These are phyloP conservation scores for Solanum hybrid DNA, from an alignment of 305 asterid species.

Conservation along the genomic window DNA sequence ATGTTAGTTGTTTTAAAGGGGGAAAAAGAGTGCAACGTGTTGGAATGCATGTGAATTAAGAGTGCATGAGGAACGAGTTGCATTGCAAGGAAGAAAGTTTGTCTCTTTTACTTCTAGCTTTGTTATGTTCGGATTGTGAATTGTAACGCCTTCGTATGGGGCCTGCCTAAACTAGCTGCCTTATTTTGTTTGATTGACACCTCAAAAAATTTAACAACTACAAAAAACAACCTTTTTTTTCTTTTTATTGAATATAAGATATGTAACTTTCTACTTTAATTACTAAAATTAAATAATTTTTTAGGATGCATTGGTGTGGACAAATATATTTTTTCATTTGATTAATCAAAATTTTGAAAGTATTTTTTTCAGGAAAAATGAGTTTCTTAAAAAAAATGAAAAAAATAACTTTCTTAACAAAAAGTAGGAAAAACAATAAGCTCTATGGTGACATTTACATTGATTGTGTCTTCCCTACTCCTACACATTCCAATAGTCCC, in stretches of 20 bases:
- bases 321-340: too few relatives aligned
- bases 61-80: constrained; percentile 14
- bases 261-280: not conserved
- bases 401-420: too few relatives aligned
- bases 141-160: not conserved
- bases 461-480: not conserved
- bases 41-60: constrained; percentile 2
- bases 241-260: not conserved
- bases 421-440: too few relatives aligned
- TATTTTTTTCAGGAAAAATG: too few relatives aligned
- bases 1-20: not conserved
- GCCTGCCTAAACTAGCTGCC: not conserved
- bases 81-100: not conserved
- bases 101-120: not conserved
- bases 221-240: too few relatives aligned
- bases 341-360: too few relatives aligned
- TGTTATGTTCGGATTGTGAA: not conserved
- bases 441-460: too few relatives aligned
- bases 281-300: not conserved
- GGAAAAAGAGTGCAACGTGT: constrained; percentile 6
- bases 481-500: not conserved
- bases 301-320: too few relatives aligned
- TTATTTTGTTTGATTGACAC: not conserved
- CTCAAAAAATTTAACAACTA: not conserved
- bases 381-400: too few relatives aligned